Percentiles rank a stretch among this genome's conserved stretches.
phyloP scores from a whole-genome alignment of 1,284 basidiomycete species.

The Ustilago shanxiensis region DNA sequence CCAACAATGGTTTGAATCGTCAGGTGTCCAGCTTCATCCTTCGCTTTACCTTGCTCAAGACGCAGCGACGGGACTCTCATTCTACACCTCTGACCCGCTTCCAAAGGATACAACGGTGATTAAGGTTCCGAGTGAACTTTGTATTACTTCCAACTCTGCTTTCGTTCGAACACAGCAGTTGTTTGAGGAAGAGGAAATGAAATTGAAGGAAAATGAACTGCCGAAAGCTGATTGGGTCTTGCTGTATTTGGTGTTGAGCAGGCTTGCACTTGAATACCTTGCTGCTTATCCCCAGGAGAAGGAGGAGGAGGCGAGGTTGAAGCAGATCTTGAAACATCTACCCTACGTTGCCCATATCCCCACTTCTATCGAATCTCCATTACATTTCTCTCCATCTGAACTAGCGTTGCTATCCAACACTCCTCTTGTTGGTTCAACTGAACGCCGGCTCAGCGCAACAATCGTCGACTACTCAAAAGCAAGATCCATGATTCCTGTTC shows the following conservation, averaged over 20 bases:
- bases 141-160: constrained; percentile 34
- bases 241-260: constrained; percentile 33
- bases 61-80: constrained; percentile 27
- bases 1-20: constrained; percentile 19
- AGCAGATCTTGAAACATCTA: constrained; percentile 18
- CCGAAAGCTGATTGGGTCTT: constrained; percentile 40
- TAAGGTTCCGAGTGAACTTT: constrained; percentile 22
- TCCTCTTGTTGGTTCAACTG: constrained; percentile 43
- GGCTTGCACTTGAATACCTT: constrained; percentile 12
- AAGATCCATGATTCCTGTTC: too few relatives aligned
- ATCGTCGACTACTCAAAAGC: constrained; percentile 25
- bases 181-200: neutral
- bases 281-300: neutral
- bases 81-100: constrained; percentile 26
- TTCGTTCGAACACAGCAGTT: constrained; percentile 4
- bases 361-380: constrained; percentile 33
- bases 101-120: constrained; percentile 31
- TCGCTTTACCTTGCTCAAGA: constrained; percentile 23
- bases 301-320: neutral
- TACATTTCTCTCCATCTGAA: constrained; percentile 47
- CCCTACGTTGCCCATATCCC: constrained; percentile 56
- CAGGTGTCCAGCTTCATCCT: constrained; percentile 35
- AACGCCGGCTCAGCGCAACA: constrained; percentile 32
- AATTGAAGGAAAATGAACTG: neutral
- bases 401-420: constrained; percentile 45